phyloP scores from a whole-genome alignment of 2,329 filamentous ascomycete species.

The Cytospora paraplurivora region DNA sequence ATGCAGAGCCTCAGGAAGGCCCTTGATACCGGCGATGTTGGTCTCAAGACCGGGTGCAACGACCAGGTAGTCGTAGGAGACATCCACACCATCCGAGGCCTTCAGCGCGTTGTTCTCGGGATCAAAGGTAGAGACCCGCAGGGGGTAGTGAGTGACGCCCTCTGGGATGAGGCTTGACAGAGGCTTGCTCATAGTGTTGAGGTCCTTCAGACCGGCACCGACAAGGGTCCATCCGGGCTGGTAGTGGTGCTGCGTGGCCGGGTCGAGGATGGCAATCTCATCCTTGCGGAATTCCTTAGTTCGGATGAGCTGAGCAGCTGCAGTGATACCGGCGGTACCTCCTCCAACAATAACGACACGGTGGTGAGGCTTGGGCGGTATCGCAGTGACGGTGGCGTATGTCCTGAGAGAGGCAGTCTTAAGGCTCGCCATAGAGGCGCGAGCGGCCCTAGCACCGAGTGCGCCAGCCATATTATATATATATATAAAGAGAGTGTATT shows the following conservation, averaged over 20 bases:
- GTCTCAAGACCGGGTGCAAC: slow-evolving; percentile 42
- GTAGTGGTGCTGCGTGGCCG: slow-evolving; percentile 40
- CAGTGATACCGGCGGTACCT: slow-evolving; percentile 32
- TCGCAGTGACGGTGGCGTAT: slow-evolving; percentile 27
- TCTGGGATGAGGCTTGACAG: slow-evolving; percentile 38
- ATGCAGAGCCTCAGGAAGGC: slow-evolving; percentile 39
- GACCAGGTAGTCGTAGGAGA: slow-evolving; percentile 42
- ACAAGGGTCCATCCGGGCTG: slow-evolving; percentile 44
- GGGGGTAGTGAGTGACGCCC: slow-evolving; percentile 41
- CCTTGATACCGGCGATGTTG: slow-evolving; percentile 40
- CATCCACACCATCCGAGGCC: slow-evolving; percentile 39
- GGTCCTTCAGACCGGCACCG: slow-evolving; percentile 39
- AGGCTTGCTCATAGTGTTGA: slow-evolving; percentile 36
- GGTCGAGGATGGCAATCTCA: slow-evolving; percentile 42
- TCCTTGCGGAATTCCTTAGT: slow-evolving; percentile 35
- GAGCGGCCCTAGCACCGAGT: slow-evolving; percentile 20
- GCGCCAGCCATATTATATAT: slow-evolving; percentile 14
- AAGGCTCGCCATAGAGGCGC: slow-evolving; percentile 17
- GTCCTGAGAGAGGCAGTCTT: slow-evolving; percentile 17
- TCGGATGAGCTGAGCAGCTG: slow-evolving; percentile 30
- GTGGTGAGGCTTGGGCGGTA: slow-evolving; percentile 31
- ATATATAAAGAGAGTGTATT: neutral
- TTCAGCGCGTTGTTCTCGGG: slow-evolving; percentile 41
- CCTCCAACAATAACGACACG: slow-evolving; percentile 32
- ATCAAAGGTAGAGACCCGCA: slow-evolving; percentile 39